phyloP scores from a whole-genome alignment of 2,329 filamentous ascomycete genomes.

The Fonsecaea monophora region DNA sequence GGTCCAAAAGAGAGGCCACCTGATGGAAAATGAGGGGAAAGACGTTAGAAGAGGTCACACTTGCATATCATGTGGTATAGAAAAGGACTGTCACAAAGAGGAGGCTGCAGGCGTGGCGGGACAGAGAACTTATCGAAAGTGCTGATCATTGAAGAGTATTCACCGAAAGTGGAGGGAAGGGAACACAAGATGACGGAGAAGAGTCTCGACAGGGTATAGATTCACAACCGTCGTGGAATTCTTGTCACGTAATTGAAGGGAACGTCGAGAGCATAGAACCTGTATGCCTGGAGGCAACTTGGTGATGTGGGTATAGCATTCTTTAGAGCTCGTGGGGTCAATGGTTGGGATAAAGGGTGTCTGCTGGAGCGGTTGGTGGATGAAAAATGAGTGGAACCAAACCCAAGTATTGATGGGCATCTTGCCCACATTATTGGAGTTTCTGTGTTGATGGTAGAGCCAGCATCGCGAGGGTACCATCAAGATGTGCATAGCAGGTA shows the following conservation, averaged over 20 bases:
- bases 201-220: conserved; percentile 7
- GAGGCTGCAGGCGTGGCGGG: not conserved
- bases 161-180: not conserved
- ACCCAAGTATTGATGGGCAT: not conserved
- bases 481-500: not conserved
- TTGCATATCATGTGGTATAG: conserved; percentile 22
- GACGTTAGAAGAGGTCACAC: conserved; percentile 3
- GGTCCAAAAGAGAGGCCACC: not conserved
- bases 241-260: conserved; percentile 5
- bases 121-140: not conserved
- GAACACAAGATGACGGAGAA: conserved; percentile 9
- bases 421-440: conserved; percentile 1
- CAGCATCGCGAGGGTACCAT: not conserved
- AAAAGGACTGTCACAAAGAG: not conserved
- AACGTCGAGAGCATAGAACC: conserved; percentile 3
- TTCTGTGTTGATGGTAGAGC: not conserved
- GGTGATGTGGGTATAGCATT: conserved; percentile 13
- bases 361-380: conserved; percentile 4
- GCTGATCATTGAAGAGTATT: conserved; percentile 1
- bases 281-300: not conserved
- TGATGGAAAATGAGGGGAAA: conserved; percentile 8
- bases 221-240: conserved; percentile 1
- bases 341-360: conserved; percentile 8
- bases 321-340: conserved; percentile 3
- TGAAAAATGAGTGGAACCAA: not conserved